A percentile compares a stretch with the other conserved stretches of the same genome.
Conservation (phyloP, 2,329 filamentous ascomycete genomes). For the Mycosphaerella arachidis region DNA sequence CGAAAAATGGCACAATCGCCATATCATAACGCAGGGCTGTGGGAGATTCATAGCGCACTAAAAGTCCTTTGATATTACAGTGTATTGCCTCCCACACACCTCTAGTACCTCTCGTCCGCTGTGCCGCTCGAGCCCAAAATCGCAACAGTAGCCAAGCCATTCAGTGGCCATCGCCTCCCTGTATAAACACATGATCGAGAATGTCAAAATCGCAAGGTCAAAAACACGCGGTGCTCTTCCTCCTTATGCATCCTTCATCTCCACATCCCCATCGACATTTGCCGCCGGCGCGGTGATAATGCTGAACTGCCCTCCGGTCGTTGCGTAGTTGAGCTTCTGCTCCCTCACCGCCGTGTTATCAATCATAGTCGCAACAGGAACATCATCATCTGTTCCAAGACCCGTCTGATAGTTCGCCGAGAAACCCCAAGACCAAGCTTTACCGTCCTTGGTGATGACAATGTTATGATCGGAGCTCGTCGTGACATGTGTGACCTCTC, state of each 20-base stretch:
- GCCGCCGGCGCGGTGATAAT: slow-evolving; percentile 37
- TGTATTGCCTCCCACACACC: not conserved
- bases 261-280: not conserved
- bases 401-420: slow-evolving; percentile 76
- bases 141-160: not conserved
- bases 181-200: not conserved
- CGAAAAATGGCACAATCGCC: no score
- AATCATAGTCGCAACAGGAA: slow-evolving; percentile 70
- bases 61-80: not conserved
- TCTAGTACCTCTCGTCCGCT: not conserved
- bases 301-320: slow-evolving; percentile 81
- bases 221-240: not conserved
- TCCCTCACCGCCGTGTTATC: slow-evolving; percentile 79
- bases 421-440: slow-evolving; percentile 76
- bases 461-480: slow-evolving; percentile 71
- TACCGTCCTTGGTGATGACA: slow-evolving; percentile 63
- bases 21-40: no score
- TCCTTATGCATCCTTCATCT: slow-evolving; percentile 11
- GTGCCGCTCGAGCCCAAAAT: not conserved
- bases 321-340: slow-evolving; percentile 71
- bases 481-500: slow-evolving; percentile 36
- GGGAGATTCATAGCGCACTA: no score
- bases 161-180: not conserved
- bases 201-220: not conserved
- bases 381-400: slow-evolving; percentile 71